These are phyloP conservation scores for Neolentinus lepideus DNA, from an alignment of 1,284 basidiomycete genomes.

Conservation along the genomic window DNA sequence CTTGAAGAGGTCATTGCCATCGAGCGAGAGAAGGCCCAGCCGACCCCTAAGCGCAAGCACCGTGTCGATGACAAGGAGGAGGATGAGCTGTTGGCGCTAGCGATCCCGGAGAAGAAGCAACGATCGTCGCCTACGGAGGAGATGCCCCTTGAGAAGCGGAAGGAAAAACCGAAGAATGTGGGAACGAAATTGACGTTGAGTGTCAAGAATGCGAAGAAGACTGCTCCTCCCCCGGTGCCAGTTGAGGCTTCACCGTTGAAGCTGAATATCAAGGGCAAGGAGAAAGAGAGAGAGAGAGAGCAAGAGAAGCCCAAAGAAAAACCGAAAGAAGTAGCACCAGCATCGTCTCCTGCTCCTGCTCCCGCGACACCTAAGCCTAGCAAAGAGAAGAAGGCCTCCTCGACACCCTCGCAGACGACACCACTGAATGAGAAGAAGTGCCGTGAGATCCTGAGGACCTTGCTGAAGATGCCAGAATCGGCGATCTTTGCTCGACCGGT, in stretches of 20 bases:
- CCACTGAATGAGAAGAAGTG: conserved; percentile 78
- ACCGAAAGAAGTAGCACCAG: conserved; percentile 40
- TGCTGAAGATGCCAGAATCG: conserved; percentile 67
- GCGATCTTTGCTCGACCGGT: conserved; percentile 82
- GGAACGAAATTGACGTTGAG: conserved; percentile 6
- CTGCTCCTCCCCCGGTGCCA: conserved; percentile 22
- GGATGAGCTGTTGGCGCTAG: conserved; percentile 53
- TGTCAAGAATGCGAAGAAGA: conserved; percentile 24
- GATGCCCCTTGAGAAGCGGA: background rate
- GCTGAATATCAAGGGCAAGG: conserved; percentile 56
- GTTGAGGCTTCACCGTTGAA: conserved; percentile 25
- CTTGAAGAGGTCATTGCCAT: conserved; percentile 77
- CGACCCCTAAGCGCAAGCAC: conserved; percentile 43
- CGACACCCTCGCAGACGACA: conserved; percentile 30
- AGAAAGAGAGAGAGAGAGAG: conserved; percentile 61
- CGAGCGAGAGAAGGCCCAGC: conserved; percentile 53
- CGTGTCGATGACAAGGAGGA: conserved; percentile 26
- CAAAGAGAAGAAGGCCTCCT: background rate
- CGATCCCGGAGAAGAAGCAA: conserved; percentile 60
- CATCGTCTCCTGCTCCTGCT: conserved; percentile 11
- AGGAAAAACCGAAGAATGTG: conserved; percentile 9
- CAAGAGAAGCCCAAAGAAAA: conserved; percentile 53
- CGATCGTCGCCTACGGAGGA: conserved; percentile 19
- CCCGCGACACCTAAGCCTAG: conserved; percentile 4
- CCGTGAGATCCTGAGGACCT: conserved; percentile 58